Evolutionary conservation across 176 grass and related monocot species (phyloP), one percentile per base, ranked within the genome.

Genomic region (Ensete ventricosum): DNA sequence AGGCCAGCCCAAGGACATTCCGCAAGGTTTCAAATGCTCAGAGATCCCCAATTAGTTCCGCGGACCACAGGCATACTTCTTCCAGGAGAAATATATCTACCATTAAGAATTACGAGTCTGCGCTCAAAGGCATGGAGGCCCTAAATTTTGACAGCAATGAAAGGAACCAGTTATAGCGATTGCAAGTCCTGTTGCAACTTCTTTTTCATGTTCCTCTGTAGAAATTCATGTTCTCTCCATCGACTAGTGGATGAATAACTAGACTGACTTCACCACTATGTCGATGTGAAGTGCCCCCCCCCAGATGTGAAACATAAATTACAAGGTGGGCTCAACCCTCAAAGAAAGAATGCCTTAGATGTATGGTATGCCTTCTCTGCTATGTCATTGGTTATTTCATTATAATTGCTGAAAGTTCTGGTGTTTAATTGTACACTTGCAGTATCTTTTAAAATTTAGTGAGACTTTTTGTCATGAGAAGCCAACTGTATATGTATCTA

Each of bases 111-210:
- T 97, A 90, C 1, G 93, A 97, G 77, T 84, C 90, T 58, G 68
- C 87, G 50, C 85, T 93, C 53, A 93, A 88, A 84, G 93, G 93
- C 55, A 83, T 97, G 43, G 90, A 97, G 82, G 83, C 83, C 79
- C 90, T 97, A 81, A 88, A 87, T 80, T 90, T 97, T 71, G 85
- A 97, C 6, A 65, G 79, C 1, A 80, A 88, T 19, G 83, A 93
- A 79, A 83, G 87, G 63, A 70, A 77, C 83, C 81, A 88, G 72
- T 93, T 59, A 19, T 19, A n/a, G 19, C 17, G 19, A 17, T 19
- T 59, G 5, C 55, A 59, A 59, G 16, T 16, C 55, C 14, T 59
- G 7, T 3, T 1, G 55, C 55, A 58, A 58, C 14, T n/a, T 58
- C 16, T 59, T 59, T 59, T 20, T 2, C 27, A 59, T 59, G 14